Percentiles rank a stretch among this genome's conserved stretches.
phyloP scores from a whole-genome alignment of 179 eudicot species.

The Spinacia oleracea region DNA sequence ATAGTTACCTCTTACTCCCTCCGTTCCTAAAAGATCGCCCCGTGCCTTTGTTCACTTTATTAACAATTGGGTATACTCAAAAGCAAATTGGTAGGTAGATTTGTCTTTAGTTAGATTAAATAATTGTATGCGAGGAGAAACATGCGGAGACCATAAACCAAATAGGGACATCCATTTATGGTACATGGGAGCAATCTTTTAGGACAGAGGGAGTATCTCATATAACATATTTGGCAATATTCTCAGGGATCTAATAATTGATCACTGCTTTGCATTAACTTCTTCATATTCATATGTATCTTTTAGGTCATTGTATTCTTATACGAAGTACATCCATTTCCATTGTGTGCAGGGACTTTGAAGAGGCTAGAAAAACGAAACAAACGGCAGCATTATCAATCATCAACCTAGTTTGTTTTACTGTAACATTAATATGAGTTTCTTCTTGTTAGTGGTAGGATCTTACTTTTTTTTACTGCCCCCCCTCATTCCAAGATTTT shows the following conservation, averaged over 20 bases:
- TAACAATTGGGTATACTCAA: no score
- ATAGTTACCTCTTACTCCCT: neutral
- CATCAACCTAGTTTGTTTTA: constrained; percentile 27
- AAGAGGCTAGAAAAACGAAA: constrained; percentile 57
- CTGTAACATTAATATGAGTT: constrained; percentile 46
- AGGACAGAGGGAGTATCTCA: neutral
- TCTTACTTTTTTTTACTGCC: constrained; percentile 20
- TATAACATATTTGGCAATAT: neutral
- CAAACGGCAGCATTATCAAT: constrained; percentile 47
- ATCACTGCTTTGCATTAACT: neutral
- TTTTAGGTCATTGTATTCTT: neutral
- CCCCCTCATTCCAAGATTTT: constrained; percentile 1
- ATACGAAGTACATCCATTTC: neutral
- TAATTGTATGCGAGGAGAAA: no score
- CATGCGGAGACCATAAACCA: no score
- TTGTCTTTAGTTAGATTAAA: no score
- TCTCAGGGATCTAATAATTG: no score
- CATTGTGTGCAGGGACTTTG: constrained; percentile 43
- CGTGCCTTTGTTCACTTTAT: no score
- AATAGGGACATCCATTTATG: no score
- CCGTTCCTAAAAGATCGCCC: no score
- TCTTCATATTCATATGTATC: neutral
- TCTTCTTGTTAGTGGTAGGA: constrained; percentile 33
- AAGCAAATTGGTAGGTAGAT: no score
- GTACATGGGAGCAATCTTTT: no score